Conservation (phyloP, 192 early-diverging fungal species). For the Backusella macrospora region DNA sequence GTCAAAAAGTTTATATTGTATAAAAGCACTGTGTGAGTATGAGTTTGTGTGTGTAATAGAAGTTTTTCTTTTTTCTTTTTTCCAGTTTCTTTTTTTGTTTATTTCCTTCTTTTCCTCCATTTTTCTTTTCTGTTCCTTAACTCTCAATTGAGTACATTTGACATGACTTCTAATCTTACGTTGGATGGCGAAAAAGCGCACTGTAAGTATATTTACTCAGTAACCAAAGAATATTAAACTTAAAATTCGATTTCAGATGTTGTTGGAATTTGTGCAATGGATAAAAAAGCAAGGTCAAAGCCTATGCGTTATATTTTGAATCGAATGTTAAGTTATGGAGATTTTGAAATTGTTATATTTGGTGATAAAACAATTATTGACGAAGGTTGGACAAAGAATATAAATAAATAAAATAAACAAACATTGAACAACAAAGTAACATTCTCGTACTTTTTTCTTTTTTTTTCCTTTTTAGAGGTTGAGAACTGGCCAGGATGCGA, state of each 20-base stretch:
- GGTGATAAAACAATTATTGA: slow-evolving; percentile 97
- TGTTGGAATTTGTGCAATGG: slow-evolving; percentile 90
- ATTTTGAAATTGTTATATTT: slow-evolving; percentile 87
- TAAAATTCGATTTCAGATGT: slow-evolving; percentile 45
- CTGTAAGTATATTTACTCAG: background rate
- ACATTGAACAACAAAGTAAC: background rate
- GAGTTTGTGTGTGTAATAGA: background rate
- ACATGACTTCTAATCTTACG: background rate
- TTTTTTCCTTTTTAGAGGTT: slow-evolving; percentile 51
- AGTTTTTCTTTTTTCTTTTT: background rate
- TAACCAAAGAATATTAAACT: background rate
- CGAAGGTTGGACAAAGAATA: slow-evolving; percentile 62
- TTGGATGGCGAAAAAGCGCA: slow-evolving; percentile 11
- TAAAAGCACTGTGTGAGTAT: no score
- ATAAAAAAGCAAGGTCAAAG: slow-evolving; percentile 92
- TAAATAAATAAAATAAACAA: background rate
- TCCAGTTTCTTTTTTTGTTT: background rate
- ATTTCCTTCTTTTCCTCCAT: background rate
- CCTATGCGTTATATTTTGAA: slow-evolving; percentile 95
- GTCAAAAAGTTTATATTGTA: background rate
- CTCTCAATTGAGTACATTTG: background rate
- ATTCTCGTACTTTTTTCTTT: no score
- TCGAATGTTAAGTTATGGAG: slow-evolving; percentile 61
- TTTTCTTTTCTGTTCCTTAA: background rate
- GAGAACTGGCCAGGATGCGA: slow-evolving; percentile 93